Base-by-base conservation (phyloP, 2,329 filamentous ascomycete genomes). In the Diplodia seriata region DNA sequence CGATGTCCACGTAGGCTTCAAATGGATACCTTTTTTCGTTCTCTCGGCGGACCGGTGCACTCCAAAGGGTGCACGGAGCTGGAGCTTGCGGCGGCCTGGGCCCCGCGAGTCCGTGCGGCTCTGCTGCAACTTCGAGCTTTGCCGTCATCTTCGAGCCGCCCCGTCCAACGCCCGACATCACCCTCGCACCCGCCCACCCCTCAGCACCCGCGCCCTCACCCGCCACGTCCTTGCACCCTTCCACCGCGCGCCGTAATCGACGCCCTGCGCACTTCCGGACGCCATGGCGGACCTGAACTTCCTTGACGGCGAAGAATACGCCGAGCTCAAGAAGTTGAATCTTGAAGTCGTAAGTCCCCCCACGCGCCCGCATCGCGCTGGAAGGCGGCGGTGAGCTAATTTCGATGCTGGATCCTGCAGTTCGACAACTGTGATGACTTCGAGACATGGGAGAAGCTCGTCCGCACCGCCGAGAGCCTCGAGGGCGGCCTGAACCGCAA, bases 401-500 rank as follows among this genome's bases (percentile, higher is more conserved):
- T 5, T 6, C n/a, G 26, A 26, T 26, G 26, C 26, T 26, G 26
- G 26, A 7, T 8, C n/a, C 18, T 50, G 43, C 73, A 90, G 87
- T 73, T 83, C 64, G 85, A 86, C 68, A 92, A 97, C 72, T 87
- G 92, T 14, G 95, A 99, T 79, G 94, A 92, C 76, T 98, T 97
- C 75, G 94, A 97, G 74, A 87, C 87, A 70, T 99, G 95, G 95
- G 94, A 98, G 81, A 94, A 93, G 79, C 87, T 98, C 68, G 89
- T 97, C 72, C 89, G 89, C 74, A 89, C 90, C 61, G 92, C 90
- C 72, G 93, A 97, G 78, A 85, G 85, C 62, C 89, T 97, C 71
- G 95, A 99, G 76, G 94, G 94, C 70, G 95, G 94, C 68, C 87
- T 99, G 70, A 97, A 96, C 78, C 91, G 95, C 74, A 99, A 99